Evolutionary conservation across 805 yeast species (phyloP).

Genomic region (Candida multigemmis): DNA sequence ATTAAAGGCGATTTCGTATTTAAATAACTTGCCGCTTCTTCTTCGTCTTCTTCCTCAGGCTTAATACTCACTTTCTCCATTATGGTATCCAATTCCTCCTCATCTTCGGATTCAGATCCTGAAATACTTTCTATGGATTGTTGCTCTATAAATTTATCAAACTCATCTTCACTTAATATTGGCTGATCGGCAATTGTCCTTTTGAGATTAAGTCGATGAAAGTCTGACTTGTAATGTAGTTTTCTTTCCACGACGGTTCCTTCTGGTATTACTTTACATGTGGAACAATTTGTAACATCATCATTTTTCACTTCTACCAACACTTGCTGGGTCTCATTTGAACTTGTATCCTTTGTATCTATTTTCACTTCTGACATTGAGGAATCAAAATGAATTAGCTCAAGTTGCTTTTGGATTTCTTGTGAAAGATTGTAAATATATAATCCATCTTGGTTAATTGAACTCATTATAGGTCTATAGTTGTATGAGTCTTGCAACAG

Average conservation of each 20-base stretch:
- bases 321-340: too few relatives aligned
- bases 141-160: constrained; percentile 43
- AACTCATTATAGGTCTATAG: too few relatives aligned
- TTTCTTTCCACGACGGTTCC: too few relatives aligned
- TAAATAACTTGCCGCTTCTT: constrained; percentile 34
- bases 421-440: constrained; percentile 41
- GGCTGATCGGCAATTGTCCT: constrained; percentile 37
- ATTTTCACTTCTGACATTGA: too few relatives aligned
- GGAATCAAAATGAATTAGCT: constrained; percentile 48
- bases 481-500: too few relatives aligned
- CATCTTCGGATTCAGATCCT: constrained; percentile 34
- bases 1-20: constrained; percentile 67
- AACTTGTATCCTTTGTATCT: too few relatives aligned
- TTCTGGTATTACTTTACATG: too few relatives aligned
- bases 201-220: constrained; percentile 51
- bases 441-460: constrained; percentile 23
- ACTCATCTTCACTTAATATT: constrained; percentile 46
- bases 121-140: constrained; percentile 49
- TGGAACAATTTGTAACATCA: too few relatives aligned
- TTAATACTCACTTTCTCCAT: constrained; percentile 8
- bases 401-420: constrained; percentile 34
- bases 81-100: constrained; percentile 11
- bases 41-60: constrained; percentile 9
- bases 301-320: too few relatives aligned
- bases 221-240: constrained; percentile 56